Conservation (phyloP, 108 stramenopile species). For the Chaetoceros tenuissimus region DNA sequence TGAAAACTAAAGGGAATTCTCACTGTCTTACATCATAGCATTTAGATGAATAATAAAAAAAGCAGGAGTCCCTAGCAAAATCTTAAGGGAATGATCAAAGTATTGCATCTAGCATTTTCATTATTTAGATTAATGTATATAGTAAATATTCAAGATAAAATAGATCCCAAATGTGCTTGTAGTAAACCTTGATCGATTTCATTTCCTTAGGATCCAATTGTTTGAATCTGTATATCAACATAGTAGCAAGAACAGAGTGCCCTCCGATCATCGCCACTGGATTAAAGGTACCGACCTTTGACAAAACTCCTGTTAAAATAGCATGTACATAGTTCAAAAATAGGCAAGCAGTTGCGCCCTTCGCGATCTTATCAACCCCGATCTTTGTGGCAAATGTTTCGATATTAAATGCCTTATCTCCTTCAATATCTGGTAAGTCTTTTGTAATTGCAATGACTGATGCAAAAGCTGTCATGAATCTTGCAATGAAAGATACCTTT, state of each 20-base stretch:
- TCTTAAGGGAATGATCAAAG: too few relatives aligned
- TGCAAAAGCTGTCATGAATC: slow-evolving; percentile 95
- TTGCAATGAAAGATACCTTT: slow-evolving; percentile 86
- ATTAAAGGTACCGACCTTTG: slow-evolving; percentile 61
- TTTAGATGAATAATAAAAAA: too few relatives aligned
- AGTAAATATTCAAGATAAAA: slow-evolving; percentile 93
- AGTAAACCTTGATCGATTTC: slow-evolving; percentile 80
- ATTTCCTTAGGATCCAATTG: slow-evolving; percentile 73
- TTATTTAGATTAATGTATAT: slow-evolving; percentile 86
- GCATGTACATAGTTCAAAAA: slow-evolving; percentile 85
- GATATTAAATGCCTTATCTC: slow-evolving; percentile 84
- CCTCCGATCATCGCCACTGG: slow-evolving; percentile 86
- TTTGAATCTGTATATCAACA: slow-evolving; percentile 45
- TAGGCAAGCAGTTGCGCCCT: slow-evolving; percentile 71
- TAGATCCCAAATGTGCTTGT: slow-evolving; percentile 95
- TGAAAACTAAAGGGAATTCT: too few relatives aligned
- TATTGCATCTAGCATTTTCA: too few relatives aligned
- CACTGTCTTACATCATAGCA: too few relatives aligned
- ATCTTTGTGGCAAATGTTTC: slow-evolving; percentile 84
- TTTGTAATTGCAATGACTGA: slow-evolving; percentile 92
- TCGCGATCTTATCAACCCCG: slow-evolving; percentile 78
- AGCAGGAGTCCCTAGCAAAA: too few relatives aligned
- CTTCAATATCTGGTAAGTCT: slow-evolving; percentile 93
- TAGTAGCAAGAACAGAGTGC: slow-evolving; percentile 56
- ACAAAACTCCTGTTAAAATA: slow-evolving; percentile 57